Evolutionary conservation across 148 eudicot species (phyloP), one percentile per base, ranked within the genome.

Genomic region (Fagopyrum homotropicum): DNA sequence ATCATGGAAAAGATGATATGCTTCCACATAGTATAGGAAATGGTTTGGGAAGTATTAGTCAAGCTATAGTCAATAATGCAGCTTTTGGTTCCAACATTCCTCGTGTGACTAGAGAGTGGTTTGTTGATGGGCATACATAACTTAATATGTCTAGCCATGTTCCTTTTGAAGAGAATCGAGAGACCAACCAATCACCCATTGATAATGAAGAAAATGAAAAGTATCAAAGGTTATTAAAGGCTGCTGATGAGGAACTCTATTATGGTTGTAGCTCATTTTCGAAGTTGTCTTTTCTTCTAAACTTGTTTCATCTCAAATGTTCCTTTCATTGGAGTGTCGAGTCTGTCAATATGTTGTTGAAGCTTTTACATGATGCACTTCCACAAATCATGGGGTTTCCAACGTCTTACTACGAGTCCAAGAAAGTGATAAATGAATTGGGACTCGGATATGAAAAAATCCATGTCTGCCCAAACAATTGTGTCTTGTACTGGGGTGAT

Each of bases 401-500:
- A 1, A 44, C 30, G 2, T 75, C 77, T 3, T 57, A n/a, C 7
- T 75, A 75, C 9, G 48, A 75, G 17, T 30, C 70, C 10, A 75
- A 75, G 72, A 75, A 75, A 22, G 1, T 75, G 19, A 40, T 61
- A 40, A 43, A 29, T 6, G 52, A 51, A 0, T 46, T 75, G 0
- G 70, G 77, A 10, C 12, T 75, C 9, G 77, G 26, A 26, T 59
- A 57, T n/a, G 35, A 45, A 49, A 61, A 61, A 43, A 59, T 61
- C 17, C 7, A 75, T 61, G 54, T 46, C 0, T 75, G 77, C 12
- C 45, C 72, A 16, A 59, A 75, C 46, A 56, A 75, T 61, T 75
- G 54, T 26, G 45, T 60, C 4, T 45, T 75, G 45, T 75, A 60
- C 19, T 43, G 55, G 15, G 29, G 64, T 43, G 77, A 75, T 29